Conservation (phyloP, 2,329 filamentous ascomycete species). For the Pseudofabraea citricarpa region DNA sequence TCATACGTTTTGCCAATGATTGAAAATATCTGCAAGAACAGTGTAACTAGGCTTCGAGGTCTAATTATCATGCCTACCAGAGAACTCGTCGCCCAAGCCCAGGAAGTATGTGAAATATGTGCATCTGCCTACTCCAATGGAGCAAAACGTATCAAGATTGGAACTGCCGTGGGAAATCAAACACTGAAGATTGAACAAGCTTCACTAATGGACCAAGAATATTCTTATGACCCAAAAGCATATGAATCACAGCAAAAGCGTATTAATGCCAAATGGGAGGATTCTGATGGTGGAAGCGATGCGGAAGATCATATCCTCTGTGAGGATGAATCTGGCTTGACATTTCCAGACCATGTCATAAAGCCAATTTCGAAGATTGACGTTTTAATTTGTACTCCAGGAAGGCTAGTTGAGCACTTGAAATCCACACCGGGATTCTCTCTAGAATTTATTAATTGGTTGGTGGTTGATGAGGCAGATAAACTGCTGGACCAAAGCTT, state of each 20-base stretch:
- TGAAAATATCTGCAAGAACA: conserved; percentile 63
- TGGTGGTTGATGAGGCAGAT: conserved; percentile 92
- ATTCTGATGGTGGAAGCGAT: conserved; percentile 39
- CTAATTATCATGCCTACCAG: conserved; percentile 86
- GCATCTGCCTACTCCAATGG: conserved; percentile 53
- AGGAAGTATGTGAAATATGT: conserved; percentile 72
- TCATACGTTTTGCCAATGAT: conserved; percentile 87
- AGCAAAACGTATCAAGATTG: conserved; percentile 69
- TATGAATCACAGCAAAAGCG: conserved; percentile 40
- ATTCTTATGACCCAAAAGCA: conserved; percentile 61
- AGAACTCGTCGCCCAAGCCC: conserved; percentile 83
- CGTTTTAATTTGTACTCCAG: conserved; percentile 86
- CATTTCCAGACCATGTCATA: conserved; percentile 58
- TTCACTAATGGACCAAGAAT: conserved; percentile 56
- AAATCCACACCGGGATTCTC: conserved; percentile 78
- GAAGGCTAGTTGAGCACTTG: conserved; percentile 86
- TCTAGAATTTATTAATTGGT: conserved; percentile 75
- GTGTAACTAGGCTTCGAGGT: conserved; percentile 65
- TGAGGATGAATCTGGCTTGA: conserved; percentile 29
- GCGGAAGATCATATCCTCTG: conserved; percentile 29
- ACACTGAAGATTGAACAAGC: conserved; percentile 63
- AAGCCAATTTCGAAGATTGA: conserved; percentile 71
- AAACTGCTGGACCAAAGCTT: conserved; percentile 87
- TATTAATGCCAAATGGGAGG: conserved; percentile 39
- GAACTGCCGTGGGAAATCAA: conserved; percentile 77